Percentiles rank a stretch among this genome's conserved stretches.
These are phyloP conservation scores for Lachancea sp. DNA, from an alignment of 805 yeast species.

Conservation along the genomic window DNA sequence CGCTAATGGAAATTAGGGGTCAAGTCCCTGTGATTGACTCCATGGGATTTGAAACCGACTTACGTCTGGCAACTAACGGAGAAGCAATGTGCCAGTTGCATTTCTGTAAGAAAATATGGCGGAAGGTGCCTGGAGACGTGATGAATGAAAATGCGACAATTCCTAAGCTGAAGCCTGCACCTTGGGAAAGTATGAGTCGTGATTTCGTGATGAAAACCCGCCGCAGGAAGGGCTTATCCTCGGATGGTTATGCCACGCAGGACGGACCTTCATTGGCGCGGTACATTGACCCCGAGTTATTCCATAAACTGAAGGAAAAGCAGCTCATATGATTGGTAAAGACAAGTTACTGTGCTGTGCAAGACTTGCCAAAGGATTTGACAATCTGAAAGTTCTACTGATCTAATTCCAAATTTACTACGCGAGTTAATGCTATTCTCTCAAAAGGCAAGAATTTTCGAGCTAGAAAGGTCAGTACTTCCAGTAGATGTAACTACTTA, in stretches of 20 bases:
- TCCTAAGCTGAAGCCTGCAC: conserved; percentile 73
- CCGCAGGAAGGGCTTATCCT: conserved; percentile 75
- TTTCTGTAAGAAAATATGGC: conserved; percentile 58
- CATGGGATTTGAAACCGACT: conserved; percentile 80
- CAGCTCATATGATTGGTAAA: conserved; percentile 33
- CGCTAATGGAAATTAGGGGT: conserved; percentile 54
- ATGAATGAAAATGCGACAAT: conserved; percentile 57
- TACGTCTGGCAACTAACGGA: conserved; percentile 71
- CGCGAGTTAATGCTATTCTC: too few relatives aligned
- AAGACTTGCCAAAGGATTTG: too few relatives aligned
- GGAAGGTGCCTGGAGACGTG: conserved; percentile 85
- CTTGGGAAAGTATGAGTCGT: conserved; percentile 62
- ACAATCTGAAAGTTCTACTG: too few relatives aligned
- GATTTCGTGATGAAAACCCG: conserved; percentile 89
- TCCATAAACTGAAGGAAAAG: conserved; percentile 44
- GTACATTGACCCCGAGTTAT: conserved; percentile 59
- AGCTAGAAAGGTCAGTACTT: too few relatives aligned
- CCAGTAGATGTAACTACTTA: too few relatives aligned
- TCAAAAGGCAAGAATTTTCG: too few relatives aligned
- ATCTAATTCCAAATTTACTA: too few relatives aligned
- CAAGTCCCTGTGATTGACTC: conserved; percentile 84
- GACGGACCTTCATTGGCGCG: conserved; percentile 42
- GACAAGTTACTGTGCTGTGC: too few relatives aligned
- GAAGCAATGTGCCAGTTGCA: conserved; percentile 62
- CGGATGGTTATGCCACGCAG: conserved; percentile 39